Conservation (phyloP, 768 basidiomycete genomes). For the Leccinum longicurvipes region DNA sequence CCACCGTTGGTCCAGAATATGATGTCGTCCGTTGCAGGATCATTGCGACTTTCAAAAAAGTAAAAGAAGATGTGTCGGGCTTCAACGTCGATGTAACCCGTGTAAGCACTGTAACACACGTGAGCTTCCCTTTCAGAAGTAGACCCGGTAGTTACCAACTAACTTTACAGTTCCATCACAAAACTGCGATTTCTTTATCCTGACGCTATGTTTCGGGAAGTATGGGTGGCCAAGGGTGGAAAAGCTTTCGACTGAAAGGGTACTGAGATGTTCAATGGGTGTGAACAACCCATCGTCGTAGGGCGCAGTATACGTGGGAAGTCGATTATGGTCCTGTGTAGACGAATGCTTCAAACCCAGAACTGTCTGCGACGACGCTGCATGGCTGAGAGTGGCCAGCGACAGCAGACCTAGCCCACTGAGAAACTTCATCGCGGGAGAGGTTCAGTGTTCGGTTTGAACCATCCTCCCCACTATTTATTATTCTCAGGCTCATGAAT, state of each 20-base stretch:
- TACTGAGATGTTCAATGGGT: slow-evolving; percentile 30
- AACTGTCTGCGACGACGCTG: slow-evolving; percentile 19
- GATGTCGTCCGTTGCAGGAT: slow-evolving; percentile 55
- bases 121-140: background rate
- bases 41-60: slow-evolving; percentile 67
- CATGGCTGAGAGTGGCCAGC: slow-evolving; percentile 11
- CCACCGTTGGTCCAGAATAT: slow-evolving; percentile 62
- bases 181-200: slow-evolving; percentile 38
- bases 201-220: slow-evolving; percentile 42
- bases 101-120: slow-evolving; percentile 43
- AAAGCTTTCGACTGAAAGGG: slow-evolving; percentile 32
- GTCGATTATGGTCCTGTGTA: slow-evolving; percentile 1
- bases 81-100: slow-evolving; percentile 65
- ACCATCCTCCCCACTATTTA: too few species aligned
- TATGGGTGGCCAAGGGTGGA: slow-evolving; percentile 39
- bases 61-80: slow-evolving; percentile 70
- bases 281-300: slow-evolving; percentile 34
- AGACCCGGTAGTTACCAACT: background rate
- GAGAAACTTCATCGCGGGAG: slow-evolving; percentile 8
- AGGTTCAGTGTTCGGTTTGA: too few species aligned
- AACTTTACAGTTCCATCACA: slow-evolving; percentile 42
- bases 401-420: slow-evolving; percentile 15
- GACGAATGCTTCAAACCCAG: slow-evolving; percentile 8
- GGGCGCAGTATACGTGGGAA: slow-evolving; percentile 2
- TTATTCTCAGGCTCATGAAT: too few species aligned